Conservation (phyloP, 306 rosid genomes). For the Cicer bijugum region DNA sequence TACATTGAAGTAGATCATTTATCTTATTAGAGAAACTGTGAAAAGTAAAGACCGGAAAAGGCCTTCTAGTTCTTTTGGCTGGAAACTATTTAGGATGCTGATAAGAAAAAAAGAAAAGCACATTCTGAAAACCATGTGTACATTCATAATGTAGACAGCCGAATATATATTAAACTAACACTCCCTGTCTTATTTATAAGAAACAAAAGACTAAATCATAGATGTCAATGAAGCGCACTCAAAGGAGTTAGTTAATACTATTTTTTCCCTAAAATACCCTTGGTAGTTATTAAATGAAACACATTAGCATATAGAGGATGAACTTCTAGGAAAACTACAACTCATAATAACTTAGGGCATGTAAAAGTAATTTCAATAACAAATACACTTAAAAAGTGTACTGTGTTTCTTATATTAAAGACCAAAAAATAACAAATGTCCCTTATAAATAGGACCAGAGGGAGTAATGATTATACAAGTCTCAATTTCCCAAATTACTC, state of each 20-base stretch:
- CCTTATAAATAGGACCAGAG: neutral
- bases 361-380: no score
- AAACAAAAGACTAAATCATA: neutral
- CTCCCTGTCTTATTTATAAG: neutral
- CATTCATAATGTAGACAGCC: neutral
- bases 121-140: neutral
- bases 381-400: no score
- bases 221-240: neutral
- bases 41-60: conserved; percentile 13
- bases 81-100: neutral
- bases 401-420: neutral
- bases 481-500: conserved; percentile 6
- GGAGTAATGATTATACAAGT: conserved; percentile 1
- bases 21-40: conserved; percentile 20
- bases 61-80: neutral
- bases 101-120: neutral
- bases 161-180: neutral
- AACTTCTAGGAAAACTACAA: no score
- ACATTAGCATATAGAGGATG: neutral
- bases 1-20: conserved; percentile 12
- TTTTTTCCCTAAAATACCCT: no score
- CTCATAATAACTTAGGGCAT: no score
- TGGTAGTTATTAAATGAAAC: neutral
- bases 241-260: no score
- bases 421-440: neutral